These are phyloP conservation scores for Hymenoscyphus scutula DNA, from an alignment of 2,329 filamentous ascomycete genomes.

Conservation along the genomic window DNA sequence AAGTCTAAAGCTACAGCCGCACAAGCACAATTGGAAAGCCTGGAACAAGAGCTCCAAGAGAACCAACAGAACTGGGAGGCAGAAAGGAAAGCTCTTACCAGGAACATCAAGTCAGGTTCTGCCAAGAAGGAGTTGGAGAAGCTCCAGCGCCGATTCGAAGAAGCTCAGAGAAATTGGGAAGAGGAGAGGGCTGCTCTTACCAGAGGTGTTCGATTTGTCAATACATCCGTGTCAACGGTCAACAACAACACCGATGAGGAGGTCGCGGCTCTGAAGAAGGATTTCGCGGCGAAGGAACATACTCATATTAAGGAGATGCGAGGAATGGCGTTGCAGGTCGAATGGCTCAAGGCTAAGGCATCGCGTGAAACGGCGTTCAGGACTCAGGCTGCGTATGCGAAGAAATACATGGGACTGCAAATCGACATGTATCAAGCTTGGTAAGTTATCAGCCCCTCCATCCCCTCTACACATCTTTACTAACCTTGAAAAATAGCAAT, in stretches of 20 bases:
- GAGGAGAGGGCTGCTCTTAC: background rate
- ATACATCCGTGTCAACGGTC: slow-evolving; percentile 36
- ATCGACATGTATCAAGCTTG: slow-evolving; percentile 84
- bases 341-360: slow-evolving; percentile 82
- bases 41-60: slow-evolving; percentile 41
- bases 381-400: slow-evolving; percentile 78
- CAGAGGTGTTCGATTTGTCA: slow-evolving; percentile 39
- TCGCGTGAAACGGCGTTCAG: slow-evolving; percentile 78
- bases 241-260: slow-evolving; percentile 39
- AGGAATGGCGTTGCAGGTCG: slow-evolving; percentile 83
- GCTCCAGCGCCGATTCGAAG: slow-evolving; percentile 1
- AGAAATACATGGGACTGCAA: slow-evolving; percentile 76
- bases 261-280: slow-evolving; percentile 38
- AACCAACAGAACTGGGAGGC: slow-evolving; percentile 43
- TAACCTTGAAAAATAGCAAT: slow-evolving; percentile 60
- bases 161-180: slow-evolving; percentile 5
- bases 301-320: slow-evolving; percentile 73
- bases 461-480: slow-evolving; percentile 8
- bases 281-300: slow-evolving; percentile 49
- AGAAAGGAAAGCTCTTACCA: slow-evolving; percentile 41
- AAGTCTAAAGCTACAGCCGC: slow-evolving; percentile 24
- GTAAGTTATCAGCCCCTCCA: slow-evolving; percentile 54
- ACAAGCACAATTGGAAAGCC: slow-evolving; percentile 27
- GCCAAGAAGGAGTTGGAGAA: slow-evolving; percentile 3
- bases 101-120: background rate